Evolutionary conservation across 1,284 basidiomycete species (phyloP).

Genomic region (Fomitopsis betulina): DNA sequence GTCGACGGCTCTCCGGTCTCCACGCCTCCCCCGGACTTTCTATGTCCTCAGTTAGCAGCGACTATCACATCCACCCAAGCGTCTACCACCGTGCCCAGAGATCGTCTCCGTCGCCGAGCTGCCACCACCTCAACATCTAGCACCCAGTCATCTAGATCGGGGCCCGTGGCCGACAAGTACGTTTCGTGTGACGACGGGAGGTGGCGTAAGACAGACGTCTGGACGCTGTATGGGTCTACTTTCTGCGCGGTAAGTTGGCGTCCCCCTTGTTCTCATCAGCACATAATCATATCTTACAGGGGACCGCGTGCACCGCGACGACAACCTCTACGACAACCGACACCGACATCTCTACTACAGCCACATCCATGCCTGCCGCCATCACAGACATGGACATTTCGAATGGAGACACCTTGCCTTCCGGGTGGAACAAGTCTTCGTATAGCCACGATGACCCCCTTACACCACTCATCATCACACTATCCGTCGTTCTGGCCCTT

Average conservation of each 20-base stretch:
- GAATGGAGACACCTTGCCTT: slow-evolving; percentile 37
- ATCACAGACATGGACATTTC: not conserved
- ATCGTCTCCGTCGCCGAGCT: not conserved
- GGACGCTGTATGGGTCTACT: slow-evolving; percentile 60
- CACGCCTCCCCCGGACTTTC: slow-evolving; percentile 47
- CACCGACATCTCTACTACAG: slow-evolving; percentile 11
- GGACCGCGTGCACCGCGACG: slow-evolving; percentile 6
- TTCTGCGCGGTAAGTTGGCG: slow-evolving; percentile 36
- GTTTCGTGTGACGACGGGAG: slow-evolving; percentile 48
- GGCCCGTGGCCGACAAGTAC: slow-evolving; percentile 51
- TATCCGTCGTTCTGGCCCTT: slow-evolving; percentile 57
- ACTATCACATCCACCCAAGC: slow-evolving; percentile 8
- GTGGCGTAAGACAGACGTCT: slow-evolving; percentile 56
- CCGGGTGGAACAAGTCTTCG: slow-evolving; percentile 44
- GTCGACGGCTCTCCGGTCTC: slow-evolving; percentile 42
- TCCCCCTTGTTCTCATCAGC: slow-evolving; percentile 8
- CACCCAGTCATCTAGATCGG: not conserved
- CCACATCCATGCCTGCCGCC: not conserved
- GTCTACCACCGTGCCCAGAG: not conserved
- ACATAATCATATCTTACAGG: slow-evolving; percentile 8
- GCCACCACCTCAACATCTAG: not conserved
- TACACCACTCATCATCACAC: slow-evolving; percentile 46
- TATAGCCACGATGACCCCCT: slow-evolving; percentile 10
- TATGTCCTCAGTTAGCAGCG: slow-evolving; percentile 47
- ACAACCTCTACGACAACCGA: slow-evolving; percentile 5